Conservation (phyloP, 1,139 yeast genomes). For the Dujonia santamariae region DNA sequence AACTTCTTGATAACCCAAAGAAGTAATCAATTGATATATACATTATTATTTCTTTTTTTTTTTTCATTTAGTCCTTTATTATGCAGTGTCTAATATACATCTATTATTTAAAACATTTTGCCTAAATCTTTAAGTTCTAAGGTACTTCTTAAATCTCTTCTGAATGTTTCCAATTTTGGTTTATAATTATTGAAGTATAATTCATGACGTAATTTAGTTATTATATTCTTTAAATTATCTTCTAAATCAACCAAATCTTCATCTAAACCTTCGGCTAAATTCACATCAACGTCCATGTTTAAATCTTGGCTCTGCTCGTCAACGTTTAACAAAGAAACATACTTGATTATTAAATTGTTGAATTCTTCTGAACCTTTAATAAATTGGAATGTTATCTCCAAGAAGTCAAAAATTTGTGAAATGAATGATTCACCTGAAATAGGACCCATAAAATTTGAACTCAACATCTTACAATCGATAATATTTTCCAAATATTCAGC, state of each 20-base stretch:
- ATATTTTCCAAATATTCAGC: slow-evolving; percentile 33
- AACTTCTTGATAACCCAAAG: neutral
- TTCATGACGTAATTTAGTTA: slow-evolving; percentile 22
- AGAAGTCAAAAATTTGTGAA: slow-evolving; percentile 42
- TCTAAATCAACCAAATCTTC: slow-evolving; percentile 26
- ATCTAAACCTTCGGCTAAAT: slow-evolving; percentile 15
- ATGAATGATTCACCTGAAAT: slow-evolving; percentile 39
- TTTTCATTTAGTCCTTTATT: neutral
- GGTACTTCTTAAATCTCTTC: slow-evolving; percentile 29
- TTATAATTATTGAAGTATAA: slow-evolving; percentile 22
- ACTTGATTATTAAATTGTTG: slow-evolving; percentile 27
- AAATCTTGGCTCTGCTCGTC: slow-evolving; percentile 14
- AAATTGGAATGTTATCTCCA: slow-evolving; percentile 42
- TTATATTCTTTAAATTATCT: slow-evolving; percentile 22
- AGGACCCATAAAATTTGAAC: slow-evolving; percentile 33
- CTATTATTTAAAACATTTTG: slow-evolving; percentile 8
- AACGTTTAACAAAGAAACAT: slow-evolving; percentile 24
- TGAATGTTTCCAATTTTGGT: slow-evolving; percentile 17
- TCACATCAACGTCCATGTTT: slow-evolving; percentile 1
- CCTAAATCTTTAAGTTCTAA: slow-evolving; percentile 27
- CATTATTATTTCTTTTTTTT: neutral
- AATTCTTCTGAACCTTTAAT: slow-evolving; percentile 46
- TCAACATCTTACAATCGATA: slow-evolving; percentile 39
- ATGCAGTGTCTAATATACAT: slow-evolving; percentile 1
- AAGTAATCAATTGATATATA: neutral